Evolutionary conservation across 768 basidiomycete species (phyloP).

Genomic region (Clavaria fumosa): DNA sequence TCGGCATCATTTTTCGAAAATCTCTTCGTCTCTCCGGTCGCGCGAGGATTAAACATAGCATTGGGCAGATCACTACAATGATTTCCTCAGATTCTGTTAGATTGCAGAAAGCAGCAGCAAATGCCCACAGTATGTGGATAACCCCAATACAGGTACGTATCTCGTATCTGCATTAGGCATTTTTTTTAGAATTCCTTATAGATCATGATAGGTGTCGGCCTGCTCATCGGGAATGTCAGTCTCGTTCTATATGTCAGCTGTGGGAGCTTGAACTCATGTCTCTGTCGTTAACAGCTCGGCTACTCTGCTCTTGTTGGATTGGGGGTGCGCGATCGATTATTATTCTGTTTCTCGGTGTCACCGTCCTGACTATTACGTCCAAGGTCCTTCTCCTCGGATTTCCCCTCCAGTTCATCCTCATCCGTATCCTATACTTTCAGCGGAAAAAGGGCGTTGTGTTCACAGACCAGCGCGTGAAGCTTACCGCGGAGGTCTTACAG

Average conservation of each 20-base stretch:
- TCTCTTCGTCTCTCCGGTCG: constrained; percentile 50
- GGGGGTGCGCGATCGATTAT: constrained; percentile 18
- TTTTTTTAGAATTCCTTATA: constrained; percentile 41
- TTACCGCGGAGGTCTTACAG: constrained; percentile 53
- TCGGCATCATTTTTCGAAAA: constrained; percentile 44
- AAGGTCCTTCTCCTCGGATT: constrained; percentile 40
- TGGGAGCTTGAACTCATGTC: background rate
- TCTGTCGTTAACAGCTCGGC: constrained; percentile 29
- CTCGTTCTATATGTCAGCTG: background rate
- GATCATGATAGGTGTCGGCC: constrained; percentile 33
- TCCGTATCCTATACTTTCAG: constrained; percentile 35
- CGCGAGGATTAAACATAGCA: constrained; percentile 39
- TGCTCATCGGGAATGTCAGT: background rate
- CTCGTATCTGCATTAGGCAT: background rate
- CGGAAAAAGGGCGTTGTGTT: constrained; percentile 42
- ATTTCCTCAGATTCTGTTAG: constrained; percentile 48
- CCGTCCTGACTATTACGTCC: constrained; percentile 1
- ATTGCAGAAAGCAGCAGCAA: constrained; percentile 28
- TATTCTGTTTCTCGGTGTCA: constrained; percentile 5
- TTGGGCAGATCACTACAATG: constrained; percentile 56
- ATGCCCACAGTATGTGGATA: constrained; percentile 35
- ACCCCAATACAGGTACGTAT: constrained; percentile 37
- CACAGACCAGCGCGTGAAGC: constrained; percentile 50
- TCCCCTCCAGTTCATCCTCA: constrained; percentile 40
- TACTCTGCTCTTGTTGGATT: constrained; percentile 57